These are phyloP conservation scores for Tylopilus sp. DNA, from an alignment of 768 basidiomycete genomes.

Conservation along the genomic window DNA sequence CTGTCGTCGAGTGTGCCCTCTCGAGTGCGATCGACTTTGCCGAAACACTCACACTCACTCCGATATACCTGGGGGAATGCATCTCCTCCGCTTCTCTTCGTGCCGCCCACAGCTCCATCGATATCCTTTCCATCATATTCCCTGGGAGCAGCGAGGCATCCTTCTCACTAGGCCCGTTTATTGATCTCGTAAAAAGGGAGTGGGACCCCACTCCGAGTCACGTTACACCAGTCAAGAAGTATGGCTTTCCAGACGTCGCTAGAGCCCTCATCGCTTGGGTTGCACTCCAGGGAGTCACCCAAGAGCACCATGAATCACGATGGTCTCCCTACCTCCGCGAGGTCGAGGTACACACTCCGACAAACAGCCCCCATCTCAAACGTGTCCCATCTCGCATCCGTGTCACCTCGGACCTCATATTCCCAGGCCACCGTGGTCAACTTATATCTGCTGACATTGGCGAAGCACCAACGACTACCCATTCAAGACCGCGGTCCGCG, in stretches of 20 bases:
- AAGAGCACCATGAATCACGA: slow-evolving; percentile 71
- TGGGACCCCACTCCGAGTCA: slow-evolving; percentile 57
- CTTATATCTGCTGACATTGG: slow-evolving; percentile 81
- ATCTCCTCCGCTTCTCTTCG: slow-evolving; percentile 71
- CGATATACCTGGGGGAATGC: slow-evolving; percentile 72
- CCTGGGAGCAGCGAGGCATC: slow-evolving; percentile 75
- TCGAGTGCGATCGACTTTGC: slow-evolving; percentile 59
- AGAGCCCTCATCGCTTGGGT: slow-evolving; percentile 78
- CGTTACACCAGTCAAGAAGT: slow-evolving; percentile 55
- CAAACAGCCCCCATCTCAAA: slow-evolving; percentile 30
- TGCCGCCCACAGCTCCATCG: slow-evolving; percentile 73
- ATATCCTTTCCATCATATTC: slow-evolving; percentile 67
- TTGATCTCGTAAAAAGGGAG: slow-evolving; percentile 75
- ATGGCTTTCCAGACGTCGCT: slow-evolving; percentile 62
- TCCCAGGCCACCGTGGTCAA: slow-evolving; percentile 64
- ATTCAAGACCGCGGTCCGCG: slow-evolving; percentile 31
- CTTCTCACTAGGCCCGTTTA: slow-evolving; percentile 78
- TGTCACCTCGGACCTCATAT: slow-evolving; percentile 69
- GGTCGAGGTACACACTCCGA: slow-evolving; percentile 55
- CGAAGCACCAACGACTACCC: slow-evolving; percentile 39
- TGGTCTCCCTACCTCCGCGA: slow-evolving; percentile 69
- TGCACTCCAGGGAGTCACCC: slow-evolving; percentile 75
- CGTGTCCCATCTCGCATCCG: slow-evolving; percentile 54
- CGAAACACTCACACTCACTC: slow-evolving; percentile 70
- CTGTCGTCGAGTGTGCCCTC: slow-evolving; percentile 55